These are phyloP conservation scores for Cladorrhinum sp. DNA, from an alignment of 2,329 filamentous ascomycete genomes.

Conservation along the genomic window DNA sequence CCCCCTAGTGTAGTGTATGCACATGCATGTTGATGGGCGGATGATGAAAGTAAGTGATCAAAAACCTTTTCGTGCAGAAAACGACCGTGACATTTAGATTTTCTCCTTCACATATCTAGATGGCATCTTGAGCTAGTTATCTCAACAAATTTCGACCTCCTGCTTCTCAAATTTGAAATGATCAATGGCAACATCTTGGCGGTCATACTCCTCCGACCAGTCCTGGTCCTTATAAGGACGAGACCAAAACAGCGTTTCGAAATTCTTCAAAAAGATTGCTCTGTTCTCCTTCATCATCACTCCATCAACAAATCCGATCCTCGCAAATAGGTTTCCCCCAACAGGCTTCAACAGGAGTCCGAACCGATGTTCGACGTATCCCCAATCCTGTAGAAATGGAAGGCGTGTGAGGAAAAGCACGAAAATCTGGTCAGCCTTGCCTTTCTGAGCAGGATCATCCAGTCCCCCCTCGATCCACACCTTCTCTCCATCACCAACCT, in stretches of 20 bases:
- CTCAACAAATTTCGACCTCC: conserved; percentile 11
- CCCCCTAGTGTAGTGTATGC: not conserved
- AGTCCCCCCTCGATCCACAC: conserved; percentile 25
- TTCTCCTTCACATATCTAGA: too few species aligned
- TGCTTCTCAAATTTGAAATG: conserved; percentile 2
- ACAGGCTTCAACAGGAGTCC: conserved; percentile 15
- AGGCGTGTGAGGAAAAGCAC: conserved; percentile 22
- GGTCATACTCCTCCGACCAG: not conserved
- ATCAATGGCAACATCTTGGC: conserved; percentile 13
- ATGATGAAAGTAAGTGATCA: not conserved
- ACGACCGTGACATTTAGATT: too few species aligned
- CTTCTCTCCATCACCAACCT: not conserved
- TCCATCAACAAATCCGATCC: conserved; percentile 20
- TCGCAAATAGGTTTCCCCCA: not conserved
- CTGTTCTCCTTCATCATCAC: conserved; percentile 9
- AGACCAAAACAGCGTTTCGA: conserved; percentile 5
- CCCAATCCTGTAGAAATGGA: conserved; percentile 18
- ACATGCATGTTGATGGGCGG: not conserved
- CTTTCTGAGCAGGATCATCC: conserved; percentile 6
- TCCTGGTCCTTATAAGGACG: conserved; percentile 4
- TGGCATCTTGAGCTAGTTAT: too few species aligned
- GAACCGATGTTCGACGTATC: conserved; percentile 24
- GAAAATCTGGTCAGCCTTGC: not conserved
- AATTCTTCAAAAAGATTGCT: not conserved
- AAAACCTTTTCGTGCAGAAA: not conserved